Evolutionary conservation across 2,329 filamentous ascomycete genomes (phyloP), one percentile per base, ranked within the genome.

Genomic region (Didymella keratinophila): DNA sequence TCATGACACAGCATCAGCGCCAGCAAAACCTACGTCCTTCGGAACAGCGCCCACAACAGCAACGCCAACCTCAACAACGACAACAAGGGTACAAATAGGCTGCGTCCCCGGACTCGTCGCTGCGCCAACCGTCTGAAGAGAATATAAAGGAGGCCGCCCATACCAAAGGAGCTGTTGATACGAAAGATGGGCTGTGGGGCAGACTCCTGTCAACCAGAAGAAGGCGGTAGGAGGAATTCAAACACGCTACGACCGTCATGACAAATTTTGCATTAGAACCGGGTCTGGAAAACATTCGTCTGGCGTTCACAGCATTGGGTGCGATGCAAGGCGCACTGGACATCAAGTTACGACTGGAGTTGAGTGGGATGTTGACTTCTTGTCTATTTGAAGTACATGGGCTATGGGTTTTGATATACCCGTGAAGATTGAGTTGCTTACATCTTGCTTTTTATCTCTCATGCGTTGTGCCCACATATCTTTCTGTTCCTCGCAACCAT

Each of bases 1-100:
- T 90, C 14, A 82, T 93, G 63, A 67, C 71, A 7, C 72, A 75
- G 50, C 65, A 72, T 20, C 62, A 68, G 48, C 70, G 65, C 16
- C 72, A 75, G 54, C 64, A 71, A 27, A 61, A 66, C 43, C 70
- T 64, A 25, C 69, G 71, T 39, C 49, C 34, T 21, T 32, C 50
- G 20, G 50, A 72, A 25, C 62, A 67, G 50, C 69, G 64, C 16
- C 71, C 72, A 51, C 64, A 72, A 25, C 62, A 66, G 48, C 70
- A 66, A 20, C 20, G 11, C 16, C 37, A 41, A 41, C 4, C 37
- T 14, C 37, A 41, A 23, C 37, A 41, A 20, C 68, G 72, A 42
- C 49, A 53, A 37, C 56, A 50, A 36, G 56, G 56, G 25, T 58
- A 58, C 45, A 46, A 20, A 50, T 58, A 58, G 56, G 16, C 21